Base-by-base conservation (phyloP, 306 rosid species). In the Potentilla sterilis region DNA sequence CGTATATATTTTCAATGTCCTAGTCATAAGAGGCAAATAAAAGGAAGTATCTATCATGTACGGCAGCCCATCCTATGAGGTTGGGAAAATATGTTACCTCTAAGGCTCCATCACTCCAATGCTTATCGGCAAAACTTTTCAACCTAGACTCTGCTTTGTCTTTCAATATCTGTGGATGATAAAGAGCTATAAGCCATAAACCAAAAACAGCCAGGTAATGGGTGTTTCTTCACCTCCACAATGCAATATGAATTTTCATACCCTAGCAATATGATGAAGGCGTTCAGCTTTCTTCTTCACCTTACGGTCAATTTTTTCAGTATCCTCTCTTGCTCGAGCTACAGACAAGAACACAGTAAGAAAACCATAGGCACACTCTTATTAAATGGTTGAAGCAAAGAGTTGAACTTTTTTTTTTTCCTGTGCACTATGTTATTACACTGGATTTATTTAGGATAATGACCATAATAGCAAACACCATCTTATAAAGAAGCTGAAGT, bases 91-190 rank as follows among this genome's bases (percentile, higher is more conserved):
- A 32, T 75, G 69, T 77, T 77, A 95, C 99, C 99, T 92, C 97
- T 72, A 95, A 87, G 62, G 99, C 99, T 81, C 99, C 99, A 44
- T 90, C 97, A 78, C 96, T 95, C 99, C 99, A 95, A 75, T 95
- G 99, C 86, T 90, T 85, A 88, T 90, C 97, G 46, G 97, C 99
- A 63, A 84, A 97, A 77, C 82, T 85, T 88, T 92, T 95, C 84
- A 95, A 83, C 81, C 88, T 89, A 69, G 90, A 84, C 71, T 82
- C 81, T 46, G 99, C 99, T 82, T 82, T 87, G 79, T 92, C 93
- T 81, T 88, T 92, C 75, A 95, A 83, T 61, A 86, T 78, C 98
- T 94, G 90, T 73, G 22, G 77, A 69, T 47, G 28, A 78, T 28
- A 64, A 15, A 74, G 67, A 43, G 68, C 43, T 28, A 14, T 49